phyloP scores from a whole-genome alignment of 495 filamentous ascomycete genomes.

The Elasticomyces elasticus region DNA sequence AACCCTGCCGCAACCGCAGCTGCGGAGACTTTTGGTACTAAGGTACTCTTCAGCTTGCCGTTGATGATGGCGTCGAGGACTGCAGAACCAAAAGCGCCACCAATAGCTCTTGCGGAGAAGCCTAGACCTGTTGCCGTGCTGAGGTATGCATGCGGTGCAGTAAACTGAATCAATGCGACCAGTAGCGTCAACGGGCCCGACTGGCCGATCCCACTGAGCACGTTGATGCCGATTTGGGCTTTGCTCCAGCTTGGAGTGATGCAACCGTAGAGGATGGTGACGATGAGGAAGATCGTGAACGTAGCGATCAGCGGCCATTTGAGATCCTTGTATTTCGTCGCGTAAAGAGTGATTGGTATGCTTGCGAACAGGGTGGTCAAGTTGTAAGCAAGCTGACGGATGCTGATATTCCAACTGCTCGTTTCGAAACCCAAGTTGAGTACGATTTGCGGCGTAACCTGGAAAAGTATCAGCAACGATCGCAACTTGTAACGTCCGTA shows the following conservation, averaged over 20 bases:
- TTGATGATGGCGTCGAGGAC: constrained; percentile 47
- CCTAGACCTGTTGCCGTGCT: constrained; percentile 46
- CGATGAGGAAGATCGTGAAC: constrained; percentile 39
- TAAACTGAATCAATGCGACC: constrained; percentile 44
- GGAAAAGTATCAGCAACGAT: too few species aligned
- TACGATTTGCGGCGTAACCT: constrained; percentile 44
- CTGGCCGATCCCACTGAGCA: constrained; percentile 43
- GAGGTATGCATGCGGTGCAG: constrained; percentile 44
- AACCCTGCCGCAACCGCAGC: constrained; percentile 13
- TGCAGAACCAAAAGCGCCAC: constrained; percentile 45
- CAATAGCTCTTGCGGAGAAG: constrained; percentile 45
- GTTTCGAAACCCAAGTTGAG: constrained; percentile 46
- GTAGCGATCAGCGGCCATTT: constrained; percentile 39
- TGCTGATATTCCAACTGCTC: constrained; percentile 35
- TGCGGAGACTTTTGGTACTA: constrained; percentile 24
- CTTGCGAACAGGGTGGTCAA: constrained; percentile 15
- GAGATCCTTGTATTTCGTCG: constrained; percentile 43
- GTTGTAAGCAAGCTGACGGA: constrained; percentile 40
- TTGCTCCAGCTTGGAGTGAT: constrained; percentile 39
- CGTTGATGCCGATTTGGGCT: constrained; percentile 40
- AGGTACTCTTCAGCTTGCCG: constrained; percentile 34
- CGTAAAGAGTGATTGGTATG: constrained; percentile 39
- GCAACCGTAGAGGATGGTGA: constrained; percentile 40
- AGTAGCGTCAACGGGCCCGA: constrained; percentile 42
- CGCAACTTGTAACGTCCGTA: too few species aligned